phyloP scores from a whole-genome alignment of 768 basidiomycete genomes.

The Lactifluus echinatus region DNA sequence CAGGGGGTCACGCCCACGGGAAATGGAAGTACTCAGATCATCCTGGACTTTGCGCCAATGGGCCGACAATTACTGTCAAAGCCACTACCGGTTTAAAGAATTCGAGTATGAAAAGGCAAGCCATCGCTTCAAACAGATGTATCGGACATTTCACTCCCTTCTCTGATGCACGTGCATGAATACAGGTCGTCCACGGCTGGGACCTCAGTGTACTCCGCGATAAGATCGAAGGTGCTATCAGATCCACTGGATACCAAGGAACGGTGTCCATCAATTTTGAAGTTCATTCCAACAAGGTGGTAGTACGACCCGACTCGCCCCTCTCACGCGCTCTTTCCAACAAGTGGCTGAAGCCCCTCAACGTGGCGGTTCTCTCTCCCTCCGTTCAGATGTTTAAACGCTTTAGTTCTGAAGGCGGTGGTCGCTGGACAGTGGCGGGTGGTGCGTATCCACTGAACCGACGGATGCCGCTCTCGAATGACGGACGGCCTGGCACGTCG shows the following conservation, averaged over 20 bases:
- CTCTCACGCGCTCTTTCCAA: too few species aligned
- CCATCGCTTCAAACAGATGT: not conserved
- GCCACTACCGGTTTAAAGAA: constrained; percentile 61
- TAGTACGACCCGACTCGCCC: constrained; percentile 55
- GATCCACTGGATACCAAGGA: constrained; percentile 32
- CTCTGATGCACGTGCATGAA: not conserved
- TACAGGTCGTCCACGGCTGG: constrained; percentile 49
- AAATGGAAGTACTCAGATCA: constrained; percentile 16
- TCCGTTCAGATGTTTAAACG: constrained; percentile 72
- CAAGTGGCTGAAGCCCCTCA: constrained; percentile 63
- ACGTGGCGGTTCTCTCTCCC: constrained; percentile 62
- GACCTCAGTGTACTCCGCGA: constrained; percentile 33
- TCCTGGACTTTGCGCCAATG: constrained; percentile 34
- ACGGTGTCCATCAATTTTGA: constrained; percentile 42
- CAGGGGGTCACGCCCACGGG: not conserved
- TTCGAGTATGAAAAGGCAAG: constrained; percentile 61
- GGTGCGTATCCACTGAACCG: constrained; percentile 65
- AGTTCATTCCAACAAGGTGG: constrained; percentile 39
- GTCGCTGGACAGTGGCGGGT: constrained; percentile 65
- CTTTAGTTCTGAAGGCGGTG: constrained; percentile 56
- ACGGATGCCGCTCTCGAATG: constrained; percentile 13
- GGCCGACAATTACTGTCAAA: constrained; percentile 75
- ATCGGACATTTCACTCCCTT: too few species aligned
- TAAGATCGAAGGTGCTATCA: constrained; percentile 31
- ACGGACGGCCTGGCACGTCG: not conserved